phyloP scores from a whole-genome alignment of 1,139 yeast genomes.

The Kurtzmaniella quercitrusa region DNA sequence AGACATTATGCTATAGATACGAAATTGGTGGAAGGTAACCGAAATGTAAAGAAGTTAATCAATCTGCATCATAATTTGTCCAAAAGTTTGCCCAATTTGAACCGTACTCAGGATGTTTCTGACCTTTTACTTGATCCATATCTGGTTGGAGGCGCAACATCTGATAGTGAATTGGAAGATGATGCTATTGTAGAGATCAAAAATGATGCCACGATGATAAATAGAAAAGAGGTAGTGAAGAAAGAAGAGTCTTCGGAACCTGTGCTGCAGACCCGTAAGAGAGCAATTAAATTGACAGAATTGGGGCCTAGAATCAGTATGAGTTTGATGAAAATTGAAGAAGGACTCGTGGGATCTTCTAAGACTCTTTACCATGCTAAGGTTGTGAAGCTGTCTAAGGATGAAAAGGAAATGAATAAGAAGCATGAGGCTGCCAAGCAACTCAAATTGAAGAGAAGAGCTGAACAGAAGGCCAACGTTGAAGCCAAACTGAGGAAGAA shows the following conservation, averaged over 20 bases:
- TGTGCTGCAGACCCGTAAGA: slow-evolving; percentile 49
- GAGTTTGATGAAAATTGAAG: slow-evolving; percentile 81
- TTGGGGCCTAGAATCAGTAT: slow-evolving; percentile 88
- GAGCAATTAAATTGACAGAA: slow-evolving; percentile 90
- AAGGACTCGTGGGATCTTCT: slow-evolving; percentile 71
- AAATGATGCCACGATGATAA: slow-evolving; percentile 28
- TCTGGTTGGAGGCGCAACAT: slow-evolving; percentile 73
- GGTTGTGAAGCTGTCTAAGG: slow-evolving; percentile 58
- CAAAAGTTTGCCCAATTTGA: slow-evolving; percentile 72
- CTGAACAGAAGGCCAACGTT: slow-evolving; percentile 76
- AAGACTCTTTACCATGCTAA: slow-evolving; percentile 80
- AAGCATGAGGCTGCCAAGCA: slow-evolving; percentile 60
- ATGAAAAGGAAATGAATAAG: slow-evolving; percentile 59
- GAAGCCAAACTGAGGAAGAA: slow-evolving; percentile 71
- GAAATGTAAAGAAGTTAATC: slow-evolving; percentile 73
- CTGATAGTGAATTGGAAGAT: slow-evolving; percentile 92
- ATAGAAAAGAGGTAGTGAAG: slow-evolving; percentile 9
- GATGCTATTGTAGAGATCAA: slow-evolving; percentile 80
- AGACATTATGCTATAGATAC: slow-evolving; percentile 92
- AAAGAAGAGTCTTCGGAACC: slow-evolving; percentile 13
- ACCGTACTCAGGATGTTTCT: slow-evolving; percentile 66
- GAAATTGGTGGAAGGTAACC: slow-evolving; percentile 77
- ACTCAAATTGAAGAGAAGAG: slow-evolving; percentile 68
- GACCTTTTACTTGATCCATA: slow-evolving; percentile 83
- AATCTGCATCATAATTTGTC: slow-evolving; percentile 57